Conservation (phyloP, 305 asterid species). For the Fraxinus ornus region DNA sequence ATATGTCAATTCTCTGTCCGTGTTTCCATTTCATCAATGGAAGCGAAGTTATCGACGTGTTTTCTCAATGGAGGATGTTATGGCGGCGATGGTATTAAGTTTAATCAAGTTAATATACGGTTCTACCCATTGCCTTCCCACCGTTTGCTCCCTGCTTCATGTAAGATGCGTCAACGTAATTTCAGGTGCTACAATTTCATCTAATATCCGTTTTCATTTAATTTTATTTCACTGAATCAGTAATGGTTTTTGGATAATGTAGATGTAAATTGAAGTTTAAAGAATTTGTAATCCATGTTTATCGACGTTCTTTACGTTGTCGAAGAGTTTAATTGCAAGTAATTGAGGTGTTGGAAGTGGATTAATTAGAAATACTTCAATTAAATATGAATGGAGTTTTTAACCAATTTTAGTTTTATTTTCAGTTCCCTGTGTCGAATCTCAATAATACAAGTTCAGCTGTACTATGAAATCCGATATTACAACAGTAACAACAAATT, state of each 20-base stretch:
- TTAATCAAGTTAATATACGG: conserved; percentile 17
- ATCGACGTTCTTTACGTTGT: background rate
- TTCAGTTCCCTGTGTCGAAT: background rate
- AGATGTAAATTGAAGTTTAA: background rate
- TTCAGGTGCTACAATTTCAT: conserved; percentile 46
- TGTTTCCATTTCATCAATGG: conserved; percentile 36
- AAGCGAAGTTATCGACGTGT: conserved; percentile 53
- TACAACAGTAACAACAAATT: background rate
- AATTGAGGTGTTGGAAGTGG: background rate
- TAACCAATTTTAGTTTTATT: background rate
- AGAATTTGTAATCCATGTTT: background rate
- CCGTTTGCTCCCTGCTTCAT: conserved; percentile 50
- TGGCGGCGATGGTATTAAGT: conserved; percentile 30
- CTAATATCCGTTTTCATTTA: background rate
- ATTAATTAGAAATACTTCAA: background rate
- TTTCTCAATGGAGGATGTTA: conserved; percentile 48
- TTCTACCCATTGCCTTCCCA: conserved; percentile 41
- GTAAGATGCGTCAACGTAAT: conserved; percentile 67
- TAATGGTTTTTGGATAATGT: background rate
- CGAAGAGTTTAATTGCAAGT: background rate
- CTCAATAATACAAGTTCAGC: background rate
- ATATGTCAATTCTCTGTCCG: background rate
- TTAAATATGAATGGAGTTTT: background rate
- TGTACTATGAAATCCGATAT: background rate
- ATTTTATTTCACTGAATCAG: background rate